Base-by-base conservation (phyloP, 83 land plant species). In the Picea mariana region DNA sequence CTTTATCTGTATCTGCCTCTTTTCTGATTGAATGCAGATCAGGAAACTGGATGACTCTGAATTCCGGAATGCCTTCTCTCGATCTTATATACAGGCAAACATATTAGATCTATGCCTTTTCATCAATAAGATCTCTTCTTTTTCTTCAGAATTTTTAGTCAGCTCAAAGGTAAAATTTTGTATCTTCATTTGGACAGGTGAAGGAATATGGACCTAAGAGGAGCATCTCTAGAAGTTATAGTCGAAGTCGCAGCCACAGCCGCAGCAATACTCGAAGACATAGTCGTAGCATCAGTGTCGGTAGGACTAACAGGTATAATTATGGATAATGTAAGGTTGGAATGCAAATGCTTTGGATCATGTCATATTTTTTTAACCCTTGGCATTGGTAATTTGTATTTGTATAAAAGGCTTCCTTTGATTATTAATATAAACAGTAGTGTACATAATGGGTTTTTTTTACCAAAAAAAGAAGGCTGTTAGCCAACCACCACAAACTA, bases 21-120 rank as follows among this genome's bases (percentile, higher is more conserved):
- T 3, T 71, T 59, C 67, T 44, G 18, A 73, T 73, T 73, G 77
- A 6, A 38, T 88, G 80, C 91, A 95, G 97, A 88, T 95, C 21
- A 90, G 87, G 78, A 95, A 94, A 77, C 93, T 95, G 34, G 95
- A 95, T 84, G 98, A 95, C 67, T 90, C 98, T 69, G 97, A 95
- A 85, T 95, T 95, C 73, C 87, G 93, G 20, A 95, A 95, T 87
- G 95, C 98, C 65, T 95, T 94, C 84, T 85, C 95, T 26, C 92
- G 93, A 11, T 85, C 89, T 20, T 89, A 84, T 77, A 90, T 95
- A 61, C 90, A 93, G 55, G 97, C 90, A 88, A 72, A 90, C 7
- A 8, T 47, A 73, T 73, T 18, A 34, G 38, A 38, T 69, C 20
- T 69, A n/a, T 73, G 55, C 47, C 9, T 73, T 49, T 73, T 9